Conservation (phyloP, 179 eudicot species). For the Silene vulgaris region DNA sequence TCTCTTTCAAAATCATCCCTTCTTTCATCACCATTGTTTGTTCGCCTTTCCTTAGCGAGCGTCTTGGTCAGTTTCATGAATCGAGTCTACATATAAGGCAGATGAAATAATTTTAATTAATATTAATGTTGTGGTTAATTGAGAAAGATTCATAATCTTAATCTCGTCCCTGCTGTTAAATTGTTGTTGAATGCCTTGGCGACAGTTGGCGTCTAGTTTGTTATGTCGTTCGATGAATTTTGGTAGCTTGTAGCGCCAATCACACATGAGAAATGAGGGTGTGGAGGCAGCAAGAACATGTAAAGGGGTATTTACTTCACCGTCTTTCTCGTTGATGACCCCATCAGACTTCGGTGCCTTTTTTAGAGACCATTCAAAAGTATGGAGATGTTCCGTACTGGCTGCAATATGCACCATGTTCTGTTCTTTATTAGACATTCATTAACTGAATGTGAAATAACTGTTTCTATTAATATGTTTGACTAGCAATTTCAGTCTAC, state of each 20-base stretch:
- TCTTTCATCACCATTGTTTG: too few relatives aligned
- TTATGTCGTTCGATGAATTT: background rate
- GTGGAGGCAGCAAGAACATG: constrained; percentile 13
- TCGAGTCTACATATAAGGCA: too few relatives aligned
- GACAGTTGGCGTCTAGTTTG: background rate
- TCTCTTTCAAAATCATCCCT: too few relatives aligned
- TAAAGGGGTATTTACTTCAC: constrained; percentile 19
- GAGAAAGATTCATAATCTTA: too few relatives aligned
- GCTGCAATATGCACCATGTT: background rate
- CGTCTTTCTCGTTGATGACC: background rate
- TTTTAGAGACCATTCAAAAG: background rate
- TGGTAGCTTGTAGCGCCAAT: background rate
- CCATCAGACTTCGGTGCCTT: too few relatives aligned
- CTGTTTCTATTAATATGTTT: too few relatives aligned
- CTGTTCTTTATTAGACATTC: too few relatives aligned
- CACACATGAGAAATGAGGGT: background rate
- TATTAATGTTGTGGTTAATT: too few relatives aligned
- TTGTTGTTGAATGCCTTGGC: background rate
- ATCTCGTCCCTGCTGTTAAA: background rate
- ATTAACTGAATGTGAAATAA: background rate
- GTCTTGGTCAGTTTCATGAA: too few relatives aligned
- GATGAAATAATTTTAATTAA: too few relatives aligned
- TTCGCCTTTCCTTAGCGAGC: too few relatives aligned
- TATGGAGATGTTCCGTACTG: background rate
- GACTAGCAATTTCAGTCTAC: too few relatives aligned